Evolutionary conservation across 768 basidiomycete genomes (phyloP).

Genomic region (Multifurca ochricompacta): DNA sequence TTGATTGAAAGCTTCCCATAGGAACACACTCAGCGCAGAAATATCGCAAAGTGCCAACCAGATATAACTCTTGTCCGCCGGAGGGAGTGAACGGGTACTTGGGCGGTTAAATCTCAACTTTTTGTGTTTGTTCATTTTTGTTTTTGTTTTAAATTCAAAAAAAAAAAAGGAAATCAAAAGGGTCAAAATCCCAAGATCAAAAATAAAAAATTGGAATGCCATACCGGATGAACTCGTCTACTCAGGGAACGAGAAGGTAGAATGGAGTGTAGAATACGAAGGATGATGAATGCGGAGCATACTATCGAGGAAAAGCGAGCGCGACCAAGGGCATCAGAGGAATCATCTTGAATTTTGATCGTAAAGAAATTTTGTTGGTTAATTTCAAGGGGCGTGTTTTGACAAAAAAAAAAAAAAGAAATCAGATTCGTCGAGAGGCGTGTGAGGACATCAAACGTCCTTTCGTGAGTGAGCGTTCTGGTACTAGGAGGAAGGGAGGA

Average conservation of each 20-base stretch:
- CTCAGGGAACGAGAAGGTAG: constrained; percentile 67
- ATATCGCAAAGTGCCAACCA: constrained; percentile 68
- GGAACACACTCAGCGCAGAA: constrained; percentile 50
- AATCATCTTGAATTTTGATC: constrained; percentile 43
- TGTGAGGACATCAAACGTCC: constrained; percentile 28
- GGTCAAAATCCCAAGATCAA: constrained; percentile 22
- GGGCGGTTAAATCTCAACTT: constrained; percentile 74
- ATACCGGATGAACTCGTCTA: constrained; percentile 64
- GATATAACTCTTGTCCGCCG: constrained; percentile 61
- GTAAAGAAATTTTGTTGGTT: no score
- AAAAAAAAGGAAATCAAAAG: no score
- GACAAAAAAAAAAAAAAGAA: constrained; percentile 16
- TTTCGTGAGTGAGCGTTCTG: constrained; percentile 25
- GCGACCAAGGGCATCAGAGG: constrained; percentile 59
- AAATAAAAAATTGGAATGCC: constrained; percentile 27
- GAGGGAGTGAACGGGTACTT: constrained; percentile 56
- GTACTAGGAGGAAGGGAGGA: not conserved
- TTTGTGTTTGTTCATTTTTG: no score
- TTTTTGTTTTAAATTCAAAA: no score
- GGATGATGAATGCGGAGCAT: constrained; percentile 66
- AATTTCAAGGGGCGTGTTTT: constrained; percentile 23
- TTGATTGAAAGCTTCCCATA: constrained; percentile 59
- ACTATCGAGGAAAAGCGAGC: constrained; percentile 65
- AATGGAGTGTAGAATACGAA: constrained; percentile 68
- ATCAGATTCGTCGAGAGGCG: constrained; percentile 25